Evolutionary conservation across 805 yeast species (phyloP).

Genomic region (Barnettozyma salicaria): DNA sequence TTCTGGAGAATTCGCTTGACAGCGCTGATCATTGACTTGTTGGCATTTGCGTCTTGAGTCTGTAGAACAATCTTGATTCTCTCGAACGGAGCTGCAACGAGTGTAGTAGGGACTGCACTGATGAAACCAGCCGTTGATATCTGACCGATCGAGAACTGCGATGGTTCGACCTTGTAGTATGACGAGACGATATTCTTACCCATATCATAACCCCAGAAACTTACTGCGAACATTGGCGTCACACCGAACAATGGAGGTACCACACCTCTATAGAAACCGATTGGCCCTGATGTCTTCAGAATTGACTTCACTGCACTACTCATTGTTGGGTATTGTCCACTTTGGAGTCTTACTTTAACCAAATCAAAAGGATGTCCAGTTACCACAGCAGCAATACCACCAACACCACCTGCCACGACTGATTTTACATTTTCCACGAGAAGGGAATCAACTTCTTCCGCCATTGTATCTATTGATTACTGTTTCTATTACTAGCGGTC

Average conservation of each 20-base stretch:
- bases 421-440: constrained; percentile 76
- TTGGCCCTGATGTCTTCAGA: constrained; percentile 62
- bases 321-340: constrained; percentile 56
- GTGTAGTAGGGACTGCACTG: constrained; percentile 91
- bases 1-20: constrained; percentile 62
- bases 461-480: constrained; percentile 8
- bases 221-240: constrained; percentile 97
- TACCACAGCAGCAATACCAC: constrained; percentile 91
- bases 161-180: constrained; percentile 29
- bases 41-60: constrained; percentile 44
- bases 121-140: constrained; percentile 90
- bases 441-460: constrained; percentile 22
- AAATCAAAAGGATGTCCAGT: constrained; percentile 97
- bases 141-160: constrained; percentile 54
- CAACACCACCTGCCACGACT: constrained; percentile 89
- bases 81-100: constrained; percentile 97
- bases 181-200: constrained; percentile 71
- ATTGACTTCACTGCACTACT: constrained; percentile 65
- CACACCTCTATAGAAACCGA: constrained; percentile 90
- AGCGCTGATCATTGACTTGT: constrained; percentile 43
- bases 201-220: constrained; percentile 96
- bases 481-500: no score
- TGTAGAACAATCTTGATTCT: constrained; percentile 93
- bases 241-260: constrained; percentile 93
- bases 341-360: constrained; percentile 86